phyloP scores from a whole-genome alignment of 257 asterid species.

The Salvia splendens region DNA sequence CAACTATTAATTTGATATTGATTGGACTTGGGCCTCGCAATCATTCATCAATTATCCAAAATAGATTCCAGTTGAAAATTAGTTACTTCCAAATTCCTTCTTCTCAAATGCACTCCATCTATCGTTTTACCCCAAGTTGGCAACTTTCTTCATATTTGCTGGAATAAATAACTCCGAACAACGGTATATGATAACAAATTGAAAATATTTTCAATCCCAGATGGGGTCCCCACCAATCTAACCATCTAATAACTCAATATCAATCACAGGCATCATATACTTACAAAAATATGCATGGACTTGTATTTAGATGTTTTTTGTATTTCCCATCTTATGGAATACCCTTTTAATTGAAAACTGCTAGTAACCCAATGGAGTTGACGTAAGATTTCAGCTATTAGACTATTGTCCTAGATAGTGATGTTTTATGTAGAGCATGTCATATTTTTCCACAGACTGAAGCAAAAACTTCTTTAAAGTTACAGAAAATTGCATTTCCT shows the following conservation, averaged over 20 bases:
- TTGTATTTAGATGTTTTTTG: background rate
- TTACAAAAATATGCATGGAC: conserved; percentile 5
- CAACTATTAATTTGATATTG: conserved; percentile 26
- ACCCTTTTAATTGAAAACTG: background rate
- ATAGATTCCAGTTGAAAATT: background rate
- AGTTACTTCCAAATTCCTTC: background rate
- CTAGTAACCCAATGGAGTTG: background rate
- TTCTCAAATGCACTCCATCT: background rate
- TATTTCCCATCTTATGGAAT: background rate
- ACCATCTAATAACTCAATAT: background rate
- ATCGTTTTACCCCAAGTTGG: background rate
- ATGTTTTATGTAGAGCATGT: background rate
- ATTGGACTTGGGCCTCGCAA: conserved; percentile 3
- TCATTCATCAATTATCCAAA: background rate
- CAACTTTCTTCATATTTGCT: background rate
- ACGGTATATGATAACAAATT: conserved; percentile 5
- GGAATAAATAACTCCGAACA: conserved; percentile 17
- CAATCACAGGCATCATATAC: background rate
- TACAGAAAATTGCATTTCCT: conserved; percentile 2
- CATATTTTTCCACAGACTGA: conserved; percentile 12
- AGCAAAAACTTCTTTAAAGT: conserved; percentile 11
- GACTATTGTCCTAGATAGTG: background rate
- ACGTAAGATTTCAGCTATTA: background rate
- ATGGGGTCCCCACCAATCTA: background rate
- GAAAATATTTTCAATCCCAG: background rate